Base-by-base conservation (phyloP, 768 basidiomycete genomes). In the Lentinula boryana region DNA sequence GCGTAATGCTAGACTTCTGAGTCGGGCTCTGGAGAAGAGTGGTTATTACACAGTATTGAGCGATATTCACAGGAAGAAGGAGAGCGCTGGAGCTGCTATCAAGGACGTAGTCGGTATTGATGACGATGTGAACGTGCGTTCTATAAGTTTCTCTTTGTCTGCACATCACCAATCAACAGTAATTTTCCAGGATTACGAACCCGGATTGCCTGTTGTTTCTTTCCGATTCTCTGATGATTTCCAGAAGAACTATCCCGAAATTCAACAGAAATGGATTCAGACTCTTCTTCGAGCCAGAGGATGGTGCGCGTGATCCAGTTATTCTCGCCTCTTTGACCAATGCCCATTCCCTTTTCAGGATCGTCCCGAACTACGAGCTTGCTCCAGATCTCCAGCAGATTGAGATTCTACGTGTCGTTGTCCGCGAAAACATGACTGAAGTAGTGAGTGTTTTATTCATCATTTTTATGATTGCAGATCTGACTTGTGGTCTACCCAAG, bases 351-450 rank as follows among this genome's bases (percentile, higher is more conserved):
- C 8, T n/a, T 15, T 21, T 12, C 35, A 78, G 80, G 80, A 80
- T 83, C 53, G 76, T 80, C 1, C 81, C 80, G 0, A 81, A 81
- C 62, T 82, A 82, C 56, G 78, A 80, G 59, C 62, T 81, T 16
- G 78, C 87, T 12, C 85, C 87, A 2, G 75, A 76, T 9, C 67
- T 80, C 36, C 76, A 87, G 58, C 72, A 80, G 12, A 70, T 78
- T 23, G 82, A 88, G 64, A 85, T 88, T 48, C 76, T 88, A 46
- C 81, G 86, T 53, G 85, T 87, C 9, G 87, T 88, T 31, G 77
- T 86, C 6, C 77, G 82, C n/a, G 85, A 86, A 67, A 83, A 75
- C 48, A 75, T 86, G 67, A 80, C 81, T 1, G 83, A 78, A 70
- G 72, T 75, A 63, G 79, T 81, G 50, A 59, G 71, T 48, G 5